A percentile compares a stretch with the other conserved stretches of the same genome.
These are phyloP conservation scores for Pulveroboletus sp. DNA, from an alignment of 768 basidiomycete genomes.

Conservation along the genomic window DNA sequence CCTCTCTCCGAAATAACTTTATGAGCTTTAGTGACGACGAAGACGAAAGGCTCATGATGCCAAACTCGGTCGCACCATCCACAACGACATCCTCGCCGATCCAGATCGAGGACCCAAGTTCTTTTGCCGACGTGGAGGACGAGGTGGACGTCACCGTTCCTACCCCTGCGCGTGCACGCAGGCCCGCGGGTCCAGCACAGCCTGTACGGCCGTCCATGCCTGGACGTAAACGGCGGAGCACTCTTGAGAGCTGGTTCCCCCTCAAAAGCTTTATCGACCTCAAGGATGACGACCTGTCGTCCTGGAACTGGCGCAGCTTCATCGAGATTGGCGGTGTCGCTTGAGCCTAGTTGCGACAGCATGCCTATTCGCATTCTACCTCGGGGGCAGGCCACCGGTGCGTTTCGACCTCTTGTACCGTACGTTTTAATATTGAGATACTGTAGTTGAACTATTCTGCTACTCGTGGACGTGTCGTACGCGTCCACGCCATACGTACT, in stretches of 20 bases:
- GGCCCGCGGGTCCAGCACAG: conserved; percentile 8
- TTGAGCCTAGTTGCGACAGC: background rate
- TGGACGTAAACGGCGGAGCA: conserved; percentile 35
- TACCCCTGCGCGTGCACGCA: conserved; percentile 6
- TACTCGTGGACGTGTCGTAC: conserved; percentile 1
- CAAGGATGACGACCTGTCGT: conserved; percentile 41
- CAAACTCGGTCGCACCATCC: conserved; percentile 1
- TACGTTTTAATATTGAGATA: conserved; percentile 9
- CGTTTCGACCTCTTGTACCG: background rate
- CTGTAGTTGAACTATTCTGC: conserved; percentile 7
- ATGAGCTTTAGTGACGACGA: conserved; percentile 70
- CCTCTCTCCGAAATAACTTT: conserved; percentile 41
- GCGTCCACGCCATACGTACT: conserved; percentile 18
- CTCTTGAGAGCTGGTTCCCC: conserved; percentile 49
- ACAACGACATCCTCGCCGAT: conserved; percentile 8
- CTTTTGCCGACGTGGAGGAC: conserved; percentile 31
- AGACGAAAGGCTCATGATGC: conserved; percentile 32
- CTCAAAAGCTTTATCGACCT: conserved; percentile 65
- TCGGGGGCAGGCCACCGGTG: conserved; percentile 5
- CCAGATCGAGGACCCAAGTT: conserved; percentile 21
- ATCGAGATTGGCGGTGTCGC: conserved; percentile 46
- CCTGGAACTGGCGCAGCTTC: conserved; percentile 60
- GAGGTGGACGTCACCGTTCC: conserved; percentile 28
- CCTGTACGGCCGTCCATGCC: conserved; percentile 5
- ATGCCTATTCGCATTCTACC: background rate